phyloP scores from a whole-genome alignment of 345 rosid species.

The Rhizophora mangle region DNA sequence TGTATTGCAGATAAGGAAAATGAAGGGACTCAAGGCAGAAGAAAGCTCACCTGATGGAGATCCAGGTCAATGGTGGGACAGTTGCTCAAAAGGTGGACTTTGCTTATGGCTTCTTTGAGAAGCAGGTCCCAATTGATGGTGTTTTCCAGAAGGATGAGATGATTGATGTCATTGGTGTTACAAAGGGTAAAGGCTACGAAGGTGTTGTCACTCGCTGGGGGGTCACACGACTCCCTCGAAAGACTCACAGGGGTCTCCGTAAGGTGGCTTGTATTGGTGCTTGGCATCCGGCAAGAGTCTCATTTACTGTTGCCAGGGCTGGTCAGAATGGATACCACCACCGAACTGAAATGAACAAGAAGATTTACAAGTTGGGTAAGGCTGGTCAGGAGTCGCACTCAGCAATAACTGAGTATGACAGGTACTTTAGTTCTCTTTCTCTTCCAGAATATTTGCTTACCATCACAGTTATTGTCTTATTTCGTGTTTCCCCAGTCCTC shows the following conservation, averaged over 20 bases:
- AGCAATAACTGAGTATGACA: constrained; percentile 74
- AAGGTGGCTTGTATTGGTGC: constrained; percentile 96
- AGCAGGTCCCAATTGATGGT: constrained; percentile 69
- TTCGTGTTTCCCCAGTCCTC: too few species aligned
- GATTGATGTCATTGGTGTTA: constrained; percentile 81
- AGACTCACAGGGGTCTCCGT: constrained; percentile 88
- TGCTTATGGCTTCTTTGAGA: constrained; percentile 79
- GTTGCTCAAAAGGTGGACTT: constrained; percentile 74
- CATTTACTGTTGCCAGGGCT: constrained; percentile 89
- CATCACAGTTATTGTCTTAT: too few species aligned
- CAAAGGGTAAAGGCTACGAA: constrained; percentile 87
- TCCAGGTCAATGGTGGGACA: constrained; percentile 80
- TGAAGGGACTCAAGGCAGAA: constrained; percentile 90
- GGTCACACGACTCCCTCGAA: constrained; percentile 83
- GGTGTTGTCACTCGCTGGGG: constrained; percentile 97
- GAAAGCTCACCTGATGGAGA: constrained; percentile 88
- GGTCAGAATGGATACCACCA: constrained; percentile 97
- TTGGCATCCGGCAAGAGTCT: constrained; percentile 97
- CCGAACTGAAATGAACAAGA: constrained; percentile 88
- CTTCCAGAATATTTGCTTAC: too few species aligned
- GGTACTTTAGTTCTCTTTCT: constrained; percentile 25
- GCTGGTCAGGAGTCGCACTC: constrained; percentile 57
- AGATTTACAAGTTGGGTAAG: constrained; percentile 75
- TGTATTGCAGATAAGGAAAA: constrained; percentile 59
- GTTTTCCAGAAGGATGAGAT: constrained; percentile 88